A percentile compares a stretch with the other conserved stretches of the same genome.
phyloP scores from a whole-genome alignment of 2,329 filamentous ascomycete species.

The Neurospora crassa region DNA sequence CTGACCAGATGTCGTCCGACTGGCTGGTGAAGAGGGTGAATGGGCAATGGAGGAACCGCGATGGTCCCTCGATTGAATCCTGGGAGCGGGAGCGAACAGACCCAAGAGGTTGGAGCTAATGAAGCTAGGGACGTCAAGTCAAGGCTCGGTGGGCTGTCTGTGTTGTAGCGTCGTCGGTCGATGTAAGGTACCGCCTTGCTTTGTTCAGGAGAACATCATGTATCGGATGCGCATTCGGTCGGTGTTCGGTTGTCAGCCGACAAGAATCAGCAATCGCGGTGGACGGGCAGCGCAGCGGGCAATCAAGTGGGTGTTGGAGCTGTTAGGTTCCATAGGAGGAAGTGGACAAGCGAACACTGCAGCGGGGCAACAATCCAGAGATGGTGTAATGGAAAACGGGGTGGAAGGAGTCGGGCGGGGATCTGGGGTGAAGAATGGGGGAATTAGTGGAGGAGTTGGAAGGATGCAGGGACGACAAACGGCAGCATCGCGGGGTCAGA shows the following conservation, averaged over 20 bases:
- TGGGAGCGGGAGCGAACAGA: neutral
- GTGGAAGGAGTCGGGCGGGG: neutral
- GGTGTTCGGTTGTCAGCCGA: neutral
- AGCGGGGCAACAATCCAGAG: neutral
- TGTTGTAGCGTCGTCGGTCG: neutral
- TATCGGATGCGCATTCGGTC: neutral
- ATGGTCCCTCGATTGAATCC: neutral
- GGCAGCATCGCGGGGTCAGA: neutral
- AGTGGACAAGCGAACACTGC: neutral
- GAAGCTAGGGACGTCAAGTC: neutral
- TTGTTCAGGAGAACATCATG: neutral
- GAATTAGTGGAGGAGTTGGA: neutral
- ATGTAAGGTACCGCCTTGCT: neutral
- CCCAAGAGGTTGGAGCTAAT: neutral
- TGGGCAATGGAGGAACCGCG: neutral
- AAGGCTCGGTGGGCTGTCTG: neutral
- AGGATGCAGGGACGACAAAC: neutral
- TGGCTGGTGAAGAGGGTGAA: neutral
- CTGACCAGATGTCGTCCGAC: conserved; percentile 5
- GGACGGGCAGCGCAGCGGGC: neutral
- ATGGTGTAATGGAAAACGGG: neutral
- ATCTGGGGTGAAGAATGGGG: neutral
- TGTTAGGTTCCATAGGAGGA: neutral
- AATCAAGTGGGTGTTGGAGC: neutral
- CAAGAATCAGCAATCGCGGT: neutral